Conservation (phyloP, 2,329 filamentous ascomycete genomes). For the Scedosporium dehoogii region DNA sequence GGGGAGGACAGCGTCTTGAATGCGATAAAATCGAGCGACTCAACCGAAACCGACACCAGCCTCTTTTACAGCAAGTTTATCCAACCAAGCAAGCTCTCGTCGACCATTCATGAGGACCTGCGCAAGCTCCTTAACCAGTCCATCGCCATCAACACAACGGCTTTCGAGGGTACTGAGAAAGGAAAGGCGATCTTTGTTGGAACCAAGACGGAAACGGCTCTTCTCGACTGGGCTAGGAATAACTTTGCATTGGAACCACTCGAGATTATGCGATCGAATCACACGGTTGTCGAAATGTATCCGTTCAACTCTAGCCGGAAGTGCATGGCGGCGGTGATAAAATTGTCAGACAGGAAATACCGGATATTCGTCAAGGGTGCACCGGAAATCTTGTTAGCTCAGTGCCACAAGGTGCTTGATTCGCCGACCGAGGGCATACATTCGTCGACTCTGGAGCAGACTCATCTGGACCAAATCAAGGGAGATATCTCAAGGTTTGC, state of each 20-base stretch:
- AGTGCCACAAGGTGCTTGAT: slow-evolving; percentile 29
- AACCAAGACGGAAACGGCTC: slow-evolving; percentile 44
- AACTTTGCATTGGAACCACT: slow-evolving; percentile 34
- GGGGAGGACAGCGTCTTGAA: slow-evolving; percentile 29
- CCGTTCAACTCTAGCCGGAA: slow-evolving; percentile 45
- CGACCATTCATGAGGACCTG: slow-evolving; percentile 14
- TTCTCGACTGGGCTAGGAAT: slow-evolving; percentile 38
- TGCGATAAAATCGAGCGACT: slow-evolving; percentile 15
- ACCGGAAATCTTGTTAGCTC: slow-evolving; percentile 43
- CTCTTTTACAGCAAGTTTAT: not conserved
- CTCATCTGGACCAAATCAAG: slow-evolving; percentile 20
- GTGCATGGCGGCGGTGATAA: slow-evolving; percentile 46
- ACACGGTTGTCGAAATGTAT: slow-evolving; percentile 36
- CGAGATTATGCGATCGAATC: slow-evolving; percentile 34
- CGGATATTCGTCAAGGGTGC: slow-evolving; percentile 48
- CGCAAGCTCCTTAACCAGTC: slow-evolving; percentile 26
- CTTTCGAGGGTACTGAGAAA: slow-evolving; percentile 36
- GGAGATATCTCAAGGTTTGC: slow-evolving; percentile 46
- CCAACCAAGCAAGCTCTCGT: not conserved
- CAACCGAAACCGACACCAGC: not conserved
- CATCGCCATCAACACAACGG: slow-evolving; percentile 39
- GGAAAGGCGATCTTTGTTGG: slow-evolving; percentile 33
- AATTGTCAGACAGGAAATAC: slow-evolving; percentile 32
- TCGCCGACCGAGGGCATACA: slow-evolving; percentile 31
- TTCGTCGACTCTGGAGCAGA: slow-evolving; percentile 17